Conservation (phyloP, 2,329 filamentous ascomycete genomes). For the Gremmenia infestans region DNA sequence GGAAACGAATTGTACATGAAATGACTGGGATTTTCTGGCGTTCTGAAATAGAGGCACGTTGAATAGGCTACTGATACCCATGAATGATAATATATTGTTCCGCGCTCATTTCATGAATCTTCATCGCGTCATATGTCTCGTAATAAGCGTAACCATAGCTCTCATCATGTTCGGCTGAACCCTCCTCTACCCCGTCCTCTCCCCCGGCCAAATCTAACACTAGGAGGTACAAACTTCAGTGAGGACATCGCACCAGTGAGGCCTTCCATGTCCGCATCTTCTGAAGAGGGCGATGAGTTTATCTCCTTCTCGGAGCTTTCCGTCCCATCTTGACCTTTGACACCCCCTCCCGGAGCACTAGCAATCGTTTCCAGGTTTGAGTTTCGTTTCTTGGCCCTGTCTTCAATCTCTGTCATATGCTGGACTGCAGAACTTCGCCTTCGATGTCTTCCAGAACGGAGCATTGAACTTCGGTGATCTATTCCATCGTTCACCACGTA, state of each 20-base stretch:
- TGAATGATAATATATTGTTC: constrained; percentile 14
- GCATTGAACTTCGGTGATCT: constrained; percentile 74
- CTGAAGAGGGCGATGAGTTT: constrained; percentile 14
- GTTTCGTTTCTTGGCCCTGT: constrained; percentile 17
- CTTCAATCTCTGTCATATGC: constrained; percentile 20
- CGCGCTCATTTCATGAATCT: background rate
- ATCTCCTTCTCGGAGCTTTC: constrained; percentile 15
- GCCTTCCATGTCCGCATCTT: constrained; percentile 47
- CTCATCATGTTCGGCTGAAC: constrained; percentile 26
- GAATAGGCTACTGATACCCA: constrained; percentile 25
- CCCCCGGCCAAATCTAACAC: constrained; percentile 54
- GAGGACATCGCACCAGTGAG: constrained; percentile 65
- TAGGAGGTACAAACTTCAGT: constrained; percentile 65
- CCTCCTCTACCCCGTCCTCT: constrained; percentile 26
- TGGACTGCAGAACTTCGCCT: constrained; percentile 42
- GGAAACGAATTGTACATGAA: constrained; percentile 13
- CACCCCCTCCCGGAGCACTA: background rate
- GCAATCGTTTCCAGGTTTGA: constrained; percentile 12
- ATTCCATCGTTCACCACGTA: constrained; percentile 84
- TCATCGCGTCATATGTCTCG: constrained; percentile 2
- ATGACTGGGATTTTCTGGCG: constrained; percentile 17
- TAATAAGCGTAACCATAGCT: constrained; percentile 6
- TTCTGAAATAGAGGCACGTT: constrained; percentile 20
- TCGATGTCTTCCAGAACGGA: constrained; percentile 53
- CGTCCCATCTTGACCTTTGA: constrained; percentile 22